Percentiles rank a stretch among this genome's conserved stretches.
phyloP scores from a whole-genome alignment of 2,329 filamentous ascomycete species.

The Aspergillus pseudonomiae region DNA sequence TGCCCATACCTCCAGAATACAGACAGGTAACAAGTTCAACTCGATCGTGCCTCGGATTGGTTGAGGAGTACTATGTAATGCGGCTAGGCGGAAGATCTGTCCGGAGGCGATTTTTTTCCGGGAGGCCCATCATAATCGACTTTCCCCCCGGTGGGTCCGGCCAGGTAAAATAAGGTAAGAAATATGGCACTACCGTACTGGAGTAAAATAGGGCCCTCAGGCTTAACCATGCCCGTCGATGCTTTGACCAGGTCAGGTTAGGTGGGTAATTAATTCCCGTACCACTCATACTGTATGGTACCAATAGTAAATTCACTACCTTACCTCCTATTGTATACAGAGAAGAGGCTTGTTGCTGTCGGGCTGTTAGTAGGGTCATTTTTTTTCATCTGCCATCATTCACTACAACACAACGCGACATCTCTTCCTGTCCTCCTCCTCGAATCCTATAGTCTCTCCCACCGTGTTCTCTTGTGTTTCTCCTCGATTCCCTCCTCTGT shows the following conservation, averaged over 20 bases:
- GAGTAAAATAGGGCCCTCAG: neutral
- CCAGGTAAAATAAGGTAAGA: constrained; percentile 14
- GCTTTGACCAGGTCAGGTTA: neutral
- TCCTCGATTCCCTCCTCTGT: neutral
- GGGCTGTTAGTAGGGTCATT: neutral
- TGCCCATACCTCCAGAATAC: neutral
- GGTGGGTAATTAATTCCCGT: neutral
- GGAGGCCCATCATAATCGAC: constrained; percentile 7
- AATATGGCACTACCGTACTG: constrained; percentile 3
- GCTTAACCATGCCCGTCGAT: constrained; percentile 2
- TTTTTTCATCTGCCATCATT: constrained; percentile 7
- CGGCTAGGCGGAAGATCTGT: constrained; percentile 15
- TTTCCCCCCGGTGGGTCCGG: constrained; percentile 8
- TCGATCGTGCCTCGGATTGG: neutral
- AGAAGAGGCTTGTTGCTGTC: constrained; percentile 5
- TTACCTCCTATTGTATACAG: constrained; percentile 7
- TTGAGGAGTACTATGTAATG: neutral
- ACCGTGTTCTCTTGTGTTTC: constrained; percentile 11
- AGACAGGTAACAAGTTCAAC: neutral
- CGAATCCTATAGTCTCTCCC: neutral
- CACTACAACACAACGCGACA: constrained; percentile 6
- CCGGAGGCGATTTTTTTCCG: constrained; percentile 21
- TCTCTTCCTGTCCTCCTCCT: neutral
- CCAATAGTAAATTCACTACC: constrained; percentile 2
- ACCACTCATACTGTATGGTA: neutral